Evolutionary conservation across 352 stramenopile genomes (phyloP), one percentile per base, ranked within the genome.

Genomic region (Phytopythium delawarense): DNA sequence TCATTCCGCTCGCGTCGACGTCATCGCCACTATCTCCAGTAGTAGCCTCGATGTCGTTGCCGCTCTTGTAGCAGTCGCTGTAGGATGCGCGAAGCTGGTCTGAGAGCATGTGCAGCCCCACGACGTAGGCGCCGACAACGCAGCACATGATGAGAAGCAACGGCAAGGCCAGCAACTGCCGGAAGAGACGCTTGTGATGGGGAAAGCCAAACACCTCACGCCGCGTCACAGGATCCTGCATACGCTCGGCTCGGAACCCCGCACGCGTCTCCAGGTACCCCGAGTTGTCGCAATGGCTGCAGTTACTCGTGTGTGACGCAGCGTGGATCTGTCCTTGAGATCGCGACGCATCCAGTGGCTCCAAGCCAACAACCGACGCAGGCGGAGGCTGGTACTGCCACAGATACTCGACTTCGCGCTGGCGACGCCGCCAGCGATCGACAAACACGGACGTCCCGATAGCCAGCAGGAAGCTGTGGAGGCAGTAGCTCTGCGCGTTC

Each of bases 381-480:
- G 72, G n/a, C 7, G 70, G 58, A 0, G 70, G 66, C 37, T 79
- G 70, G 49, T 89, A 89, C 44, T 81, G 70, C 80, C 78, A 88
- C 25, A 58, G 60, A 61, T 79, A 88, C 66, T 89, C 80, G 11
- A 87, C 66, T 34, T 75, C 70, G 4, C 74, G 74, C 59, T 89
- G 80, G 37, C 70, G 56, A 0, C 78, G 75, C 15, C 67, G 70
- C 80, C 80, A 89, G 39, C 78, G 66, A 52, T 89, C 80, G 6
- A 78, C 74, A 65, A 89, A 81, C 28, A 87, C 64, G 0, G 80
- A 89, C 35, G 78, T 89, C 11, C 78, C 76, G 32, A 87, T 75
- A 0, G 80, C 78, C 20, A 89, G 59, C 12, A 76, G 59, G 25
- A 87, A 71, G 57, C 78, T 76, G 48, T 81, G 65, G 4, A 82